These are phyloP conservation scores for Rubroshorea leprosula DNA, from an alignment of 345 rosid species.

Conservation along the genomic window DNA sequence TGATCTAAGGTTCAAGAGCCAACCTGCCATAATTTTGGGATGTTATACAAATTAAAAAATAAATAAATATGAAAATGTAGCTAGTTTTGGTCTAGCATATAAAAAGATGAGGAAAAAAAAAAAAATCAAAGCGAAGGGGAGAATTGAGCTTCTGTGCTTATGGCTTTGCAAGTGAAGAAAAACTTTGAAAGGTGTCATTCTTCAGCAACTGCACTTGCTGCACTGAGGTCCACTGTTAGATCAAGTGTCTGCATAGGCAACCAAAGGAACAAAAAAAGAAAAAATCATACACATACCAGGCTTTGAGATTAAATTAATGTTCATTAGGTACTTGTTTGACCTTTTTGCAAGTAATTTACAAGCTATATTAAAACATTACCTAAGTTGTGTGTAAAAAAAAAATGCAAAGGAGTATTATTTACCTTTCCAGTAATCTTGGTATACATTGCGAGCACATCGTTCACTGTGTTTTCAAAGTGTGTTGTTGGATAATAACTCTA, in stretches of 20 bases:
- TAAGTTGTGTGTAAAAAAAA: neutral
- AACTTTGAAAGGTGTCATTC: conserved; percentile 11
- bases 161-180: neutral
- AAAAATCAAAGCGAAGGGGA: neutral
- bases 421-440: conserved; percentile 89
- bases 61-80: neutral
- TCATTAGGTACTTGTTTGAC: too few relatives aligned
- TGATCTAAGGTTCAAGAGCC: neutral
- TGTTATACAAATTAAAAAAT: neutral
- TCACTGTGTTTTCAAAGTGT: conserved; percentile 74
- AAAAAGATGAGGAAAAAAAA: neutral
- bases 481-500: conserved; percentile 84
- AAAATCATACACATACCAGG: neutral
- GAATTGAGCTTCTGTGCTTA: neutral
- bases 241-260: conserved; percentile 50
- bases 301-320: too few relatives aligned
- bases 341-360: too few relatives aligned
- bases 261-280: neutral
- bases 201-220: conserved; percentile 60
- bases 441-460: conserved; percentile 71
- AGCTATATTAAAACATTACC: too few relatives aligned
- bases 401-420: neutral
- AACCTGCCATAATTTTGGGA: neutral
- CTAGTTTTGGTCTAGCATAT: neutral
- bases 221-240: conserved; percentile 76